Percentiles rank a stretch among this genome's conserved stretches.
These are phyloP conservation scores for Candida ficus DNA, from an alignment of 805 yeast genomes.

Conservation along the genomic window DNA sequence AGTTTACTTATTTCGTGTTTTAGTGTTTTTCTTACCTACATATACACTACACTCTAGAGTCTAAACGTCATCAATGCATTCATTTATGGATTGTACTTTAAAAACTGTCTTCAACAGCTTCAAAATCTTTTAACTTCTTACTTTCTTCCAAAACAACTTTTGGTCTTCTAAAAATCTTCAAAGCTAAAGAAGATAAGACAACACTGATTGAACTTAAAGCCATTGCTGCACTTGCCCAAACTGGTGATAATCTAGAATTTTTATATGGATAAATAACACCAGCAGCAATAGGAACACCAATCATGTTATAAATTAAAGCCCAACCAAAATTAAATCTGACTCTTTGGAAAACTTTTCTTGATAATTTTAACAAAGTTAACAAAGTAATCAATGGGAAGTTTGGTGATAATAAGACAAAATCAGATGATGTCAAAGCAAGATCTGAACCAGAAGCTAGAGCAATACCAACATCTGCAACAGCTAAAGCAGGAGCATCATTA, in stretches of 20 bases:
- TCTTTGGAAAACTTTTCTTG: constrained; percentile 44
- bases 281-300: constrained; percentile 63
- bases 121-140: constrained; percentile 12
- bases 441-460: constrained; percentile 77
- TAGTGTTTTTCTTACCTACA: no score
- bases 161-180: constrained; percentile 41
- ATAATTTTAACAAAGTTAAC: constrained; percentile 48
- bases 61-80: no score
- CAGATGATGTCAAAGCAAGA: constrained; percentile 67
- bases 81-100: not conserved
- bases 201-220: constrained; percentile 56
- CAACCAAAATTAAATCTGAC: constrained; percentile 55
- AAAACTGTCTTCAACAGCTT: constrained; percentile 10
- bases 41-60: not conserved
- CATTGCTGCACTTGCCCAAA: constrained; percentile 67
- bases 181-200: constrained; percentile 48
- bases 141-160: constrained; percentile 11
- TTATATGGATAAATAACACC: constrained; percentile 56
- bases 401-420: constrained; percentile 60
- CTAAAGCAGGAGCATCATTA: constrained; percentile 77
- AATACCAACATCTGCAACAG: constrained; percentile 71
- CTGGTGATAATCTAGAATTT: constrained; percentile 52
- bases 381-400: constrained; percentile 45
- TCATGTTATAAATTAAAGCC: constrained; percentile 52
- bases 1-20: no score